These are phyloP conservation scores for Ascocoryne sarcoides DNA, from an alignment of 2,329 filamentous ascomycete genomes.

Conservation along the genomic window DNA sequence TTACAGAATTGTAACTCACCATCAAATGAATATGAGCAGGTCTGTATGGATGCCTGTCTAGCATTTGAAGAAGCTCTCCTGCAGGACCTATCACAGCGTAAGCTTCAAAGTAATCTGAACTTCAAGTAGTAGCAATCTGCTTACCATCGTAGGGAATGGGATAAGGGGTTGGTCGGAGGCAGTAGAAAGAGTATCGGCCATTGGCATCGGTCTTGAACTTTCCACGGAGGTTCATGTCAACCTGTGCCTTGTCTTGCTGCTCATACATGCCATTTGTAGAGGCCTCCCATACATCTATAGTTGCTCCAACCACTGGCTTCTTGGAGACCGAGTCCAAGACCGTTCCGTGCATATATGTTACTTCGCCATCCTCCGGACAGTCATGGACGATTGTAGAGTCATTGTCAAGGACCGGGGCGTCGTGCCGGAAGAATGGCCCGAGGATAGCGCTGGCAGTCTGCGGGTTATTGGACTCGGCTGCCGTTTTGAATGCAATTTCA, in stretches of 20 bases:
- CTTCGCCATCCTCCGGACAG: conserved; percentile 40
- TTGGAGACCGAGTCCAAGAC: conserved; percentile 46
- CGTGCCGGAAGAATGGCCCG: conserved; percentile 54
- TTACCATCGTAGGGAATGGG: conserved; percentile 27
- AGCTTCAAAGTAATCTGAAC: conserved; percentile 1
- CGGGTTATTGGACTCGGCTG: conserved; percentile 35
- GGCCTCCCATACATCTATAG: conserved; percentile 56
- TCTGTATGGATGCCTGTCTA: conserved; percentile 52
- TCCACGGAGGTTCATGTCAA: conserved; percentile 54
- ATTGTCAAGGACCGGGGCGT: conserved; percentile 46
- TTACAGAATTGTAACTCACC: conserved; percentile 29
- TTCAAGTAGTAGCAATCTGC: not conserved
- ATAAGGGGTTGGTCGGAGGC: conserved; percentile 37
- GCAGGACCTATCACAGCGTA: conserved; percentile 36
- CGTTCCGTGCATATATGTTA: conserved; percentile 48
- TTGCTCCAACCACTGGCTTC: conserved; percentile 46
- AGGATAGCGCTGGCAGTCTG: conserved; percentile 45
- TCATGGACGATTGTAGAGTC: conserved; percentile 46
- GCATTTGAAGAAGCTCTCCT: conserved; percentile 45
- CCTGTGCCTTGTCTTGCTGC: conserved; percentile 53
- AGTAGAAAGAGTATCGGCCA: conserved; percentile 45
- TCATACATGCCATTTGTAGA: conserved; percentile 50
- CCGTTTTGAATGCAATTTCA: conserved; percentile 23
- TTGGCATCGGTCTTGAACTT: conserved; percentile 50
- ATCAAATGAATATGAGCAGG: conserved; percentile 58